Conservation (phyloP, 148 eudicot genomes). For the Cornus kousa region DNA sequence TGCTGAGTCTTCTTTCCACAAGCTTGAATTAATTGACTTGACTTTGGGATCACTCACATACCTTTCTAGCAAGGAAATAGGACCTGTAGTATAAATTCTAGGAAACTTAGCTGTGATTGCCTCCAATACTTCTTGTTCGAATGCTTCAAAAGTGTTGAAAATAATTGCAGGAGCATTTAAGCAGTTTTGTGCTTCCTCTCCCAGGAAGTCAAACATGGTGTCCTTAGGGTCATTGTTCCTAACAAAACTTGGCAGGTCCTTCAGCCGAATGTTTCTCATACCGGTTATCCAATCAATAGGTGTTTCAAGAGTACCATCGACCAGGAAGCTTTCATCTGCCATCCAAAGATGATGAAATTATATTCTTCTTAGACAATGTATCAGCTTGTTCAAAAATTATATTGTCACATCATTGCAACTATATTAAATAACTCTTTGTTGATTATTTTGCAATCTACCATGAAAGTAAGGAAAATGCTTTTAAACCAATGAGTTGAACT, state of each 20-base stretch:
- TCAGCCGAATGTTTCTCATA: not conserved
- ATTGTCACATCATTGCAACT: too few species aligned
- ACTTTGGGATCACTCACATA: not conserved
- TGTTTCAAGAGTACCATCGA: constrained; percentile 4
- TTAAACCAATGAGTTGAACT: too few species aligned
- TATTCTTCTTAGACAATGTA: too few species aligned
- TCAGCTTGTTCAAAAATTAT: too few species aligned
- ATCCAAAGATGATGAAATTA: too few species aligned
- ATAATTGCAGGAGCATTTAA: constrained; percentile 2
- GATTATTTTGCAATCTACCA: too few species aligned
- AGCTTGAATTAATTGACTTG: not conserved
- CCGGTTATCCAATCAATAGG: not conserved
- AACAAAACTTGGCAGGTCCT: constrained; percentile 5
- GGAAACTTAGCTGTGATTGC: constrained; percentile 5
- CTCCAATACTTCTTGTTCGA: not conserved
- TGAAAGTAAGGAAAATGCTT: too few species aligned
- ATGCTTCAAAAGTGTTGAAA: constrained; percentile 11
- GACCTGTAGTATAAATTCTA: not conserved
- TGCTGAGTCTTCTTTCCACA: constrained; percentile 12
- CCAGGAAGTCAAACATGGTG: constrained; percentile 12
- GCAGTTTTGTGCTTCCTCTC: constrained; percentile 7
- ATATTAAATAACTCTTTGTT: too few species aligned
- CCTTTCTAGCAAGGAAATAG: not conserved
- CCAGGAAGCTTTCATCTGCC: not conserved
- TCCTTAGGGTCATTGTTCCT: not conserved